Conservation (phyloP, 1,284 basidiomycete species). For the Trichosporon sp. region DNA sequence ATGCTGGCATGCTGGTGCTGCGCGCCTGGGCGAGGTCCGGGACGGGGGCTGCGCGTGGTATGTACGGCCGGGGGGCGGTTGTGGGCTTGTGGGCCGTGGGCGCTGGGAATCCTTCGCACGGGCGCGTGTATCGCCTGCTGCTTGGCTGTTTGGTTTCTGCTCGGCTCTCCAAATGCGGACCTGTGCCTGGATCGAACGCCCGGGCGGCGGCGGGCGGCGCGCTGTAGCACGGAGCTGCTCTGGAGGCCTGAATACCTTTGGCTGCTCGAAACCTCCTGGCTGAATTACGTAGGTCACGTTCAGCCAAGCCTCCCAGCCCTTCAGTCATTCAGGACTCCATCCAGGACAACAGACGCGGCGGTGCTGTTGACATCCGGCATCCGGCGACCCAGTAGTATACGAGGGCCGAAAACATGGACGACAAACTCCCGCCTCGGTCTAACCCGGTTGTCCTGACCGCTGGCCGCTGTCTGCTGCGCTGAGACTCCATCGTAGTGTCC, state of each 20-base stretch:
- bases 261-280: too few relatives aligned
- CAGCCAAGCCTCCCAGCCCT: neutral
- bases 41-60: neutral
- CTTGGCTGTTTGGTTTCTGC: neutral
- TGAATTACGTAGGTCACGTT: neutral
- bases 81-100: neutral
- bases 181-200: neutral
- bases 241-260: too few relatives aligned
- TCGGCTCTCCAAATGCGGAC: neutral
- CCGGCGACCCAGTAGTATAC: too few relatives aligned
- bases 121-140: neutral
- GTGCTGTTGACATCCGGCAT: neutral
- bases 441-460: neutral
- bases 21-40: neutral
- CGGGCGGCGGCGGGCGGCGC: too few relatives aligned
- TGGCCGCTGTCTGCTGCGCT: neutral
- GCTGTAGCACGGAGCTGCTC: too few relatives aligned
- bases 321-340: neutral
- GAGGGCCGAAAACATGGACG: neutral
- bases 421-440: neutral
- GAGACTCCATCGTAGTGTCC: neutral
- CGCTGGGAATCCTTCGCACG: neutral
- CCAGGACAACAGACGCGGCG: neutral
- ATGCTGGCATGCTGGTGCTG: neutral
- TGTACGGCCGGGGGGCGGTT: neutral